Base-by-base conservation (phyloP, 2,329 filamentous ascomycete genomes). In the Aspergillus brunneoviolaceus region DNA sequence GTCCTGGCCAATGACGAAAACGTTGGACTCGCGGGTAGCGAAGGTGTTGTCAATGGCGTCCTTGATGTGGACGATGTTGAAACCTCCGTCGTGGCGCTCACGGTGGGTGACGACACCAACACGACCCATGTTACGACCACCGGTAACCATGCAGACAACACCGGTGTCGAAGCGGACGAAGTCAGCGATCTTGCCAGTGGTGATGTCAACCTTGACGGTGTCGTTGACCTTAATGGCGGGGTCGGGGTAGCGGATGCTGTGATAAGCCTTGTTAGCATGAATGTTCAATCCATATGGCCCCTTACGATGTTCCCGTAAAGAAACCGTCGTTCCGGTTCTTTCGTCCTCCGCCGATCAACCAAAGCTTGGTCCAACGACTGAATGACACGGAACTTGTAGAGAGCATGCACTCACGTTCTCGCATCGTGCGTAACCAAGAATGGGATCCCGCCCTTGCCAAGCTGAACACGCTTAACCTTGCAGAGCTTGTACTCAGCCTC, bases 401-500 rank as follows among this genome's bases (percentile, higher is more conserved):
- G 72, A 72, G 74, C 65, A 68, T 70, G 69, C 90, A 98, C 94
- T 96, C 87, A 99, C 94, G 95, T 99, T 92, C 95, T 90, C 85
- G 95, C 95, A 95, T 99, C 95, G 91, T 99, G 95, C 93, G 95
- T 99, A 91, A 99, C 95, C 92, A 98, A 97, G 93, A 96, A 99
- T 96, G 95, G 95, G 89, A 99, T 96, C 86, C 93, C 95, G 84
- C 95, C 96, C 84, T 92, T 94, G 87, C 95, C 95, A 76, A 99
- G 88, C 87, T 99, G 95, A 67, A 99, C 95, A 78, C 94, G 90
- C 91, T 97, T 97, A 86, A 99, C 95, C 88, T 98, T 99, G 87
- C 93, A 93, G 76, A 99, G 87, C 90, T 99, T 99, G 91, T 97
- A 99, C 86, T 95, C 89, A 75, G 94, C 93, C 91, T 99, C 95